Conservation (phyloP, 192 early-diverging fungal species). For the Jimgerdemannia lactiflua region DNA sequence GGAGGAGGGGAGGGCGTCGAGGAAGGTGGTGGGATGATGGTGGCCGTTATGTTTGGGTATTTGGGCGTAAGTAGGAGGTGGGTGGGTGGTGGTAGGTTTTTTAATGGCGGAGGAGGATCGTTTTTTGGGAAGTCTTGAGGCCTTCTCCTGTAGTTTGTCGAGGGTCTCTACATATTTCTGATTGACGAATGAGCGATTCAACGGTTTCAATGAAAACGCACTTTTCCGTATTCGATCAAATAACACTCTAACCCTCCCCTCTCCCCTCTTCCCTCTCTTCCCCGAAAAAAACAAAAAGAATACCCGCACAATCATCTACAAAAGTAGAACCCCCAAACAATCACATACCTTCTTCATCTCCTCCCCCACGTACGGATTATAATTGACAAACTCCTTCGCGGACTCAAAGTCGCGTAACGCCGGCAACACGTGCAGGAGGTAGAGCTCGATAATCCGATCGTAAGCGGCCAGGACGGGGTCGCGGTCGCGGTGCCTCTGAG, state of each 20-base stretch:
- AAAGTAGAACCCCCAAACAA: background rate
- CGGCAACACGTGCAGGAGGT: conserved; percentile 16
- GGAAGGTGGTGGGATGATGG: no score
- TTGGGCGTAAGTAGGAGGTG: no score
- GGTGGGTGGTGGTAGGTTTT: no score
- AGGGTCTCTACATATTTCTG: no score
- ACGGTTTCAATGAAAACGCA: no score
- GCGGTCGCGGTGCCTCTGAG: background rate
- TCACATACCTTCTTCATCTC: conserved; percentile 24
- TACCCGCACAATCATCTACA: background rate
- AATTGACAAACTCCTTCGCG: conserved; percentile 27
- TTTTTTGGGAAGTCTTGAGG: no score
- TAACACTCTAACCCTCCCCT: background rate
- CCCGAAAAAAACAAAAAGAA: background rate
- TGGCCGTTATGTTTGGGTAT: no score
- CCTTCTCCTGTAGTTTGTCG: no score
- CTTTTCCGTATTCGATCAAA: no score
- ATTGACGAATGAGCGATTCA: no score
- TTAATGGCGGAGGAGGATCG: no score
- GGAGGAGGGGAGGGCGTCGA: no score
- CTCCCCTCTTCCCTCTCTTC: background rate
- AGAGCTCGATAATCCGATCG: conserved; percentile 21
- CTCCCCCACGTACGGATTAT: conserved; percentile 24
- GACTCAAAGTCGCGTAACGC: conserved; percentile 24
- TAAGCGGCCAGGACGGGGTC: conserved; percentile 13